phyloP scores from a whole-genome alignment of 371 early-diverging fungal genomes.

The Blastocladiella emersonii region DNA sequence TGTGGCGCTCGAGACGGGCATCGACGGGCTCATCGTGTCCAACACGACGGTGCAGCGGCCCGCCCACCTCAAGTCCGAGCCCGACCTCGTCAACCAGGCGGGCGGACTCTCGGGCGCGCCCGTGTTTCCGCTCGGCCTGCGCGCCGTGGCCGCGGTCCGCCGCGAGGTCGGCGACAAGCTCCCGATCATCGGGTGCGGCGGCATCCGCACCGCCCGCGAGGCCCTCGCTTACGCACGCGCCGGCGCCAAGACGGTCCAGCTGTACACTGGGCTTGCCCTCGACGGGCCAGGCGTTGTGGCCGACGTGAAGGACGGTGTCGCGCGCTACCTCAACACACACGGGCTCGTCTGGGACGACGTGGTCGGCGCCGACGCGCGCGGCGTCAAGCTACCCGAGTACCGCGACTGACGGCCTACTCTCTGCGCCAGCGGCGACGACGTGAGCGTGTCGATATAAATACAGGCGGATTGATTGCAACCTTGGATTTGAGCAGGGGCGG shows the following conservation, averaged over 20 bases:
- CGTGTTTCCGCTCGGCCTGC: conserved; percentile 44
- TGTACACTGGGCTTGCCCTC: conserved; percentile 56
- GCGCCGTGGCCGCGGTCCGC: conserved; percentile 48
- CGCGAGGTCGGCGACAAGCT: conserved; percentile 45
- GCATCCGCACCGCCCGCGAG: conserved; percentile 54
- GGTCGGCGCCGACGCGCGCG: background rate
- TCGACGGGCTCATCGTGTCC: conserved; percentile 69
- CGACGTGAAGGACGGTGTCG: conserved; percentile 44
- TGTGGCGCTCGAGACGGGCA: conserved; percentile 38
- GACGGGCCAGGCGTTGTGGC: conserved; percentile 55
- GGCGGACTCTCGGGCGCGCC: conserved; percentile 74
- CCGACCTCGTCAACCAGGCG: conserved; percentile 25
- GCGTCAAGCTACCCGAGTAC: background rate
- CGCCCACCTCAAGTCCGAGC: conserved; percentile 24
- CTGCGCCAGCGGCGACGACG: too few relatives aligned
- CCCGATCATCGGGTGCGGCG: conserved; percentile 73
- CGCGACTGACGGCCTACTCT: too few relatives aligned
- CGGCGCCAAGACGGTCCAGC: conserved; percentile 61
- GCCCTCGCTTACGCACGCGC: conserved; percentile 54
- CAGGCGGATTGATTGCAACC: too few relatives aligned
- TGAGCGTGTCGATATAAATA: too few relatives aligned
- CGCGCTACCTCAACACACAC: conserved; percentile 1
- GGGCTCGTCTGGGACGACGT: conserved; percentile 2
- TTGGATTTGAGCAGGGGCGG: too few relatives aligned
- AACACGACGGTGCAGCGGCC: conserved; percentile 75